Evolutionary conservation across 805 yeast species (phyloP).

Genomic region (Saccharomycopsis lassenensis): DNA sequence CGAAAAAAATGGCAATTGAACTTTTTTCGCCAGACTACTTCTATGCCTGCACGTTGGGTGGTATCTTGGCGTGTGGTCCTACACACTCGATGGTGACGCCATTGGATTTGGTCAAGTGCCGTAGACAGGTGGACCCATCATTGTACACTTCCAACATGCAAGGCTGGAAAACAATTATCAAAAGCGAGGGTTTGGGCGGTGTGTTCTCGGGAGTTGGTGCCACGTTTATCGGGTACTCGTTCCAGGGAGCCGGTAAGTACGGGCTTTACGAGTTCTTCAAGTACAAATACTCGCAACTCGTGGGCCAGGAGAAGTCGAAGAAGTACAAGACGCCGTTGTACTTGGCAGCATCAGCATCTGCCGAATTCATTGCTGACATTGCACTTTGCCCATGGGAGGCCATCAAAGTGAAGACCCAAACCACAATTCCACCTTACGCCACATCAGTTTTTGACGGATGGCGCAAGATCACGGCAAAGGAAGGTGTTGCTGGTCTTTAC

Average conservation of each 20-base stretch:
- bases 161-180: constrained; percentile 71
- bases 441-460: constrained; percentile 53
- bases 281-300: constrained; percentile 54
- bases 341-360: constrained; percentile 82
- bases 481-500: constrained; percentile 69
- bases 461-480: constrained; percentile 50
- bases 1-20: too few species aligned
- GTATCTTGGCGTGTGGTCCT: constrained; percentile 92
- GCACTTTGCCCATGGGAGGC: constrained; percentile 91
- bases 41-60: constrained; percentile 61
- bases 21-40: constrained; percentile 55
- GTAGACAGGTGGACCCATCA: constrained; percentile 74
- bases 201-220: constrained; percentile 87
- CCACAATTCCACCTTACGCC: constrained; percentile 82
- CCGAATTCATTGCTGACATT: constrained; percentile 88
- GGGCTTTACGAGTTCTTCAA: constrained; percentile 92
- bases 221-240: constrained; percentile 82
- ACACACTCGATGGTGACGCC: constrained; percentile 93
- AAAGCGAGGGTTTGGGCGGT: constrained; percentile 63
- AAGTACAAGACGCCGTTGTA: constrained; percentile 65
- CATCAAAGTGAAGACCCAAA: constrained; percentile 88
- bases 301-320: constrained; percentile 52
- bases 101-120: constrained; percentile 84
- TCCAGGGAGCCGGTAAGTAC: constrained; percentile 96
- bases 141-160: constrained; percentile 68